Conservation (phyloP, 169 alveolate genomes). For the Babesia ovata region DNA sequence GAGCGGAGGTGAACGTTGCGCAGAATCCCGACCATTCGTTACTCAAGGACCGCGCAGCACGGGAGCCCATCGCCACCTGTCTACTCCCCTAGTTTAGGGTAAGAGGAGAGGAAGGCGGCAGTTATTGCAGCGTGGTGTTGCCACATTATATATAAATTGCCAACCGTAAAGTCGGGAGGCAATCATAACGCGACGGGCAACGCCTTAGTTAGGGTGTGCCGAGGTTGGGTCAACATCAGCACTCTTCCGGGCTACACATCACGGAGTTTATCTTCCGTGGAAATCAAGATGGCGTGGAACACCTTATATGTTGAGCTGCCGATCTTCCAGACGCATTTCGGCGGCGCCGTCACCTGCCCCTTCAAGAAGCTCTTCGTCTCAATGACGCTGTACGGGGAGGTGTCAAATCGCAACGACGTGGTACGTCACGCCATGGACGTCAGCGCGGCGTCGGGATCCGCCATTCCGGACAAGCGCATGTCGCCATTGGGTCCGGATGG, state of each 20-base stretch:
- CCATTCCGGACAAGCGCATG: background rate
- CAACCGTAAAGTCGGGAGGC: background rate
- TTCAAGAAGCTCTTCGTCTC: constrained; percentile 48
- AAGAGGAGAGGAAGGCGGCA: constrained; percentile 20
- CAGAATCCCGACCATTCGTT: constrained; percentile 14
- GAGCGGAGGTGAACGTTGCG: background rate
- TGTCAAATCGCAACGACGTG: constrained; percentile 38
- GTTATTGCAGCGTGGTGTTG: background rate
- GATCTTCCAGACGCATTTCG: constrained; percentile 22
- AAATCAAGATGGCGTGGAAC: background rate
- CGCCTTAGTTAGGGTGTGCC: too few relatives aligned
- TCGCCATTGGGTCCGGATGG: background rate
- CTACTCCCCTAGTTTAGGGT: background rate
- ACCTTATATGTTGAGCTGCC: constrained; percentile 22
- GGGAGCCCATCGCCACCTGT: constrained; percentile 19
- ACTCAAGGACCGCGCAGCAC: constrained; percentile 12
- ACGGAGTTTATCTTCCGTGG: background rate
- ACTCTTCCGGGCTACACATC: background rate
- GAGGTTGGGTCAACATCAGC: too few relatives aligned
- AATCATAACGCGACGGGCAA: too few relatives aligned
- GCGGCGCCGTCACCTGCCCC: constrained; percentile 9
- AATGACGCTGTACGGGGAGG: constrained; percentile 39
- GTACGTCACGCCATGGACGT: constrained; percentile 34
- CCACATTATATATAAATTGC: background rate
- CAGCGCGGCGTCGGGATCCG: background rate